phyloP scores from a whole-genome alignment of 768 basidiomycete species.

The Mycena epipterygia region DNA sequence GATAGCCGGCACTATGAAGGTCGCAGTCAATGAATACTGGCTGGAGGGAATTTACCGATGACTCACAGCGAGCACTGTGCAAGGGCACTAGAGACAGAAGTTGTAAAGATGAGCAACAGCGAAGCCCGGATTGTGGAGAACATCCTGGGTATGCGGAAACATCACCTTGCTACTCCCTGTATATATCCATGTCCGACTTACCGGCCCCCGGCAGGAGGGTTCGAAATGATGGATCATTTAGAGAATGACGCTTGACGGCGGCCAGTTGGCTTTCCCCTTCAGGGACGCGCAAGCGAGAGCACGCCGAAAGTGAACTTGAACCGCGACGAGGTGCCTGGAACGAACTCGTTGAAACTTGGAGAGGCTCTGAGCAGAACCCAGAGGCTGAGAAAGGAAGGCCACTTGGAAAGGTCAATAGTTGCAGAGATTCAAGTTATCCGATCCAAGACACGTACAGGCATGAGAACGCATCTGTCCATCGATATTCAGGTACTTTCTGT shows the following conservation, averaged over 20 bases:
- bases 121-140: slow-evolving; percentile 1
- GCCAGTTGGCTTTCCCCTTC: not conserved
- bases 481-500: slow-evolving; percentile 13
- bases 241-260: slow-evolving; percentile 8
- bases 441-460: slow-evolving; percentile 3
- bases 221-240: slow-evolving; percentile 15
- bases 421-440: slow-evolving; percentile 10
- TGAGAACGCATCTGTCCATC: slow-evolving; percentile 20
- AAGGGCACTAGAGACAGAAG: slow-evolving; percentile 12
- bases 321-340: not conserved
- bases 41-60: not conserved
- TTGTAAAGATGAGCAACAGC: slow-evolving; percentile 18
- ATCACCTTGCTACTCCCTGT: not conserved
- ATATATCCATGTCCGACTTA: slow-evolving; percentile 4
- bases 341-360: slow-evolving; percentile 2
- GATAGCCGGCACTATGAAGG: slow-evolving; percentile 18
- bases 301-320: slow-evolving; percentile 5
- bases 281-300: slow-evolving; percentile 7
- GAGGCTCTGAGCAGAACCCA: slow-evolving; percentile 4
- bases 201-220: not conserved
- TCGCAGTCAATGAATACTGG: slow-evolving; percentile 13
- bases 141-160: slow-evolving; percentile 5
- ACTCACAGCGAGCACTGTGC: slow-evolving; percentile 26
- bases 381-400: slow-evolving; percentile 7
- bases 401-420: slow-evolving; percentile 12